These are phyloP conservation scores for Neostapfia colusana DNA, from an alignment of 176 grass and related monocot species.

Conservation along the genomic window DNA sequence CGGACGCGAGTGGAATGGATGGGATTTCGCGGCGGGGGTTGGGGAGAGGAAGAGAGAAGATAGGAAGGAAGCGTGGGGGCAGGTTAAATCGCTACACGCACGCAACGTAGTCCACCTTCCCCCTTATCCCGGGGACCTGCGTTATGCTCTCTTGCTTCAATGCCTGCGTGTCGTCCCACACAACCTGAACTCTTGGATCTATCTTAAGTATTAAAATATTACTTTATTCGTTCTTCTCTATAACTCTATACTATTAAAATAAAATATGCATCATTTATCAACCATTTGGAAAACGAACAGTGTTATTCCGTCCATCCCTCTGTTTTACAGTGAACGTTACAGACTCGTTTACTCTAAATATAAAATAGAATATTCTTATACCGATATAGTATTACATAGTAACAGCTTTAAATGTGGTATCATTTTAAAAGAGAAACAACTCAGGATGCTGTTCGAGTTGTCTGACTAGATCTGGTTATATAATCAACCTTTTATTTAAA, in stretches of 20 bases:
- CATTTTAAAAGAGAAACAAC: background rate
- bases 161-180: background rate
- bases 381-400: too few species aligned
- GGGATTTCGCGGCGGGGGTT: background rate
- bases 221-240: too few species aligned
- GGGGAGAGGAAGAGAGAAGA: background rate
- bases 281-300: too few species aligned
- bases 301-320: too few species aligned
- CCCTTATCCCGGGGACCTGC: background rate
- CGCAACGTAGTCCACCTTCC: conserved; percentile 12
- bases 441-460: background rate
- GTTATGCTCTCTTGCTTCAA: background rate
- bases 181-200: background rate
- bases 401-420: too few species aligned
- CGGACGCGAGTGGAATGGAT: background rate
- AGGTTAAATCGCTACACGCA: conserved; percentile 41
- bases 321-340: too few species aligned
- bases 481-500: background rate
- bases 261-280: too few species aligned
- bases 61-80: background rate
- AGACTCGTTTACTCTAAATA: too few species aligned
- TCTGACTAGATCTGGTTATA: background rate
- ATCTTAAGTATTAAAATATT: too few species aligned
- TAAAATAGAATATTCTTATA: too few species aligned
- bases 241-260: too few species aligned